Base-by-base conservation (phyloP, 495 filamentous ascomycete species). In the Achaetomiella virescens region DNA sequence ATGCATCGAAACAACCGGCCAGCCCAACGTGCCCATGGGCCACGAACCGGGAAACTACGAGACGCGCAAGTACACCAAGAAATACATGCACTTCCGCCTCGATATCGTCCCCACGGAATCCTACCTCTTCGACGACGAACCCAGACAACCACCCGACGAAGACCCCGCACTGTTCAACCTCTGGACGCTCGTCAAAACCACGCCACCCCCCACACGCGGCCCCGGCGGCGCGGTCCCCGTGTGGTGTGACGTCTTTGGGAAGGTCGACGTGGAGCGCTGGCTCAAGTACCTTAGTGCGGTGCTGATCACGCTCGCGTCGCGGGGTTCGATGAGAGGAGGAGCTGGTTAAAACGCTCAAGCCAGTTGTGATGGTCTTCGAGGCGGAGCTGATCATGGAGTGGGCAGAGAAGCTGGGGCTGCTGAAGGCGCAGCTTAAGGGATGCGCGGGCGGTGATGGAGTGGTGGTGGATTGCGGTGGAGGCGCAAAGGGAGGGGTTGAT, bases 161-260 rank as follows among this genome's bases (percentile, higher is more conserved):
- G 82, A 84, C 0, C 62, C 70, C 7, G 60, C 66, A 1, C 48
- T 89, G 0, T 24, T 63, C 52, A 48, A 69, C 60, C 43, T 88
- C 0, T 43, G 66, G 58, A 43, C 69, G 57, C 40, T 67, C 60
- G 33, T 76, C 70, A 5, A 50, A 57, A 21, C 64, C 63, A 35
- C 73, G 45, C 46, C 48, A 7, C 59, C 62, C 40, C 72, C 70
- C 15, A 48, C 63, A 24, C 11, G 47, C 29, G 65, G 70, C 29
- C 61, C 69, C 33, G 52, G 58, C 38, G 64, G 72, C 59, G 63
- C 82, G 65, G 61, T 89, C 18, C 91, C 91, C 0, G 69, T 91
- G 24, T 96, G 91, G 91, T 81, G 81, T 56, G 88, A 90, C 67
- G 86, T 95, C 44, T 81, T 89, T 48, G 83, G 80, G 1, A 68